Base-by-base conservation (phyloP, 169 alveolate genomes). In the Plasmodium cynomolgi region DNA sequence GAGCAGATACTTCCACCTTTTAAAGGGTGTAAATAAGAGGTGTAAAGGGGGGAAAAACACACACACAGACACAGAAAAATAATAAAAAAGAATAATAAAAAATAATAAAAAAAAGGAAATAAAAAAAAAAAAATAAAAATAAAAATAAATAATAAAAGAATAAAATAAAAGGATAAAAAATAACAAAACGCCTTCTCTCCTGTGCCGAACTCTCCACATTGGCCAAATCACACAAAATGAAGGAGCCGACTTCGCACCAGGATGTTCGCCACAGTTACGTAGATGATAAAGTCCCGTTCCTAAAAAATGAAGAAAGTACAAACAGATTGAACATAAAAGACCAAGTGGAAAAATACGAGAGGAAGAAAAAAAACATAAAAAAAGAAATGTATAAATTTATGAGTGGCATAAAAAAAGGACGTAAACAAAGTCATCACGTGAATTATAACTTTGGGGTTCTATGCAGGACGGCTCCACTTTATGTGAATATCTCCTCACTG, bases 311-410 rank as follows among this genome's bases (percentile, higher is more conserved):
- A 13, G 44, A 37, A 13, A 62, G 41, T 54, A 31, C 68, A 29
- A 56, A 15, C 37, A 26, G 20, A 20, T n/a, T 37, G 41, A 58
- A 62, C n/a, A 83, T 58, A 62, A 68, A 56, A 33, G 37, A 29
- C 23, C 73, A 68, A 83, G 41, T 68, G 73, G 91, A 58, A 29
- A 17, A 58, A 37, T 56, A n/a, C 73, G 56, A 83, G 29, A 34
- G 73, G 44, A 34, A 31, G 23, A 17, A 83, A 37, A 33, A 62
- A 58, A 29, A 26, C 20, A 37, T 83, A 62, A 26, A 58, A 26
- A 83, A 17, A 29, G 91, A 62, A 83, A 83, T 83, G 17, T 62
- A 58, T 62, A 83, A 29, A 83, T 83, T 83, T 33, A 54, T 83
- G n/a, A 26, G 41, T 62, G 7, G 91, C 31, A 83, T 62, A 81